These are phyloP conservation scores for Triangularia verruculosa DNA, from an alignment of 2,329 filamentous ascomycete species.

Conservation along the genomic window DNA sequence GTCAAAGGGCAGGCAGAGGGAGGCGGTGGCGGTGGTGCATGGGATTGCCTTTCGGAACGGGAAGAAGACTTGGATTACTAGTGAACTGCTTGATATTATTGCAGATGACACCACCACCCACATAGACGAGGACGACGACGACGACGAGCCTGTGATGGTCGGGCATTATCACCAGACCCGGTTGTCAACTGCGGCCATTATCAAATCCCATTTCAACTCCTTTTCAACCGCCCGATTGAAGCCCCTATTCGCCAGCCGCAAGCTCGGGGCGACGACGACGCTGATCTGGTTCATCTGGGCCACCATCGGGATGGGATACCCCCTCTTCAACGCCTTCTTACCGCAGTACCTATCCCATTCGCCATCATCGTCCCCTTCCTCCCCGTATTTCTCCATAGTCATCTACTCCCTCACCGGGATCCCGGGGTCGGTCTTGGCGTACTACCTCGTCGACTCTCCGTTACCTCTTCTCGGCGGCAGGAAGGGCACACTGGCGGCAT, in stretches of 20 bases:
- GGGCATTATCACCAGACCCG: conserved; percentile 37
- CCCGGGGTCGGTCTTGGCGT: conserved; percentile 72
- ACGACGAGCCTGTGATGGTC: too few species aligned
- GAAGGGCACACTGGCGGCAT: conserved; percentile 66
- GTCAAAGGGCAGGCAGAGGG: conserved; percentile 69
- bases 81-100: conserved; percentile 61
- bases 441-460: conserved; percentile 65
- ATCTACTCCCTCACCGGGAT: conserved; percentile 76
- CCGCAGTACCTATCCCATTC: conserved; percentile 72
- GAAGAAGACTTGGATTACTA: conserved; percentile 71
- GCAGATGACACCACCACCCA: too few species aligned
- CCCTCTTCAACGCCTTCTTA: conserved; percentile 87
- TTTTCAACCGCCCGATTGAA: conserved; percentile 27
- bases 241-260: conserved; percentile 60
- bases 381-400: conserved; percentile 74
- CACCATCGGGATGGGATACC: conserved; percentile 81
- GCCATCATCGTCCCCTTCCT: conserved; percentile 38
- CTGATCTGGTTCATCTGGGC: conserved; percentile 79
- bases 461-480: conserved; percentile 61
- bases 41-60: conserved; percentile 72
- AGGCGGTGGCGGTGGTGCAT: conserved; percentile 77
- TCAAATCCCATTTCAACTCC: neutral
- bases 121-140: too few species aligned
- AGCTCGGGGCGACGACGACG: conserved; percentile 48
- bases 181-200: neutral